Percentiles rank a stretch among this genome's conserved stretches.
Evolutionary conservation across 371 early-diverging fungal genomes (phyloP).

Genomic region (Haplosporangium sp.): DNA sequence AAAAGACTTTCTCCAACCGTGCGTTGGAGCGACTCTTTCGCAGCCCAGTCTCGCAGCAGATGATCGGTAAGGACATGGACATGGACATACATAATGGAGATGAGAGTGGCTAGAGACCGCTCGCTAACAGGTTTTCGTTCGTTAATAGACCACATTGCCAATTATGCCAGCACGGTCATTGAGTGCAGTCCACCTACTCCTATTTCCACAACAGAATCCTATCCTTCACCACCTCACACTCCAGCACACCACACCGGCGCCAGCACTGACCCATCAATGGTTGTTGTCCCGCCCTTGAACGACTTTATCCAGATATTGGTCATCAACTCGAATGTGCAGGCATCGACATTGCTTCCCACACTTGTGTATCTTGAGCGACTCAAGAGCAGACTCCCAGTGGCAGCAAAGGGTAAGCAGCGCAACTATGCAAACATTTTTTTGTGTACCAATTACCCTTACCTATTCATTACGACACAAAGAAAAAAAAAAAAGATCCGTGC

Average conservation of each 20-base stretch:
- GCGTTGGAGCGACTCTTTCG: slow-evolving; percentile 41
- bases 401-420: slow-evolving; percentile 35
- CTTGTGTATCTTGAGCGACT: slow-evolving; percentile 65
- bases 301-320: slow-evolving; percentile 63
- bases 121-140: background rate
- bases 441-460: background rate
- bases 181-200: slow-evolving; percentile 57
- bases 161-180: slow-evolving; percentile 60
- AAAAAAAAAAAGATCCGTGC: slow-evolving; percentile 14
- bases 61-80: slow-evolving; percentile 35
- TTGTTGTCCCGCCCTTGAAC: slow-evolving; percentile 59
- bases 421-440: background rate
- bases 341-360: slow-evolving; percentile 64
- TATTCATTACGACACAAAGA: background rate
- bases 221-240: slow-evolving; percentile 32
- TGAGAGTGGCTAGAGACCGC: background rate
- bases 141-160: slow-evolving; percentile 52
- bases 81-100: background rate
- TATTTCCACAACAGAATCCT: slow-evolving; percentile 1
- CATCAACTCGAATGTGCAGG: slow-evolving; percentile 63
- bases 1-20: slow-evolving; percentile 41
- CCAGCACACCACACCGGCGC: slow-evolving; percentile 20
- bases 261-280: slow-evolving; percentile 4
- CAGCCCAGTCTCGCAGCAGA: slow-evolving; percentile 42
- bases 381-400: slow-evolving; percentile 45